A percentile compares a stretch with the other conserved stretches of the same genome.
Evolutionary conservation across 331 rosid genomes (phyloP).

Genomic region (Quercus phellos): DNA sequence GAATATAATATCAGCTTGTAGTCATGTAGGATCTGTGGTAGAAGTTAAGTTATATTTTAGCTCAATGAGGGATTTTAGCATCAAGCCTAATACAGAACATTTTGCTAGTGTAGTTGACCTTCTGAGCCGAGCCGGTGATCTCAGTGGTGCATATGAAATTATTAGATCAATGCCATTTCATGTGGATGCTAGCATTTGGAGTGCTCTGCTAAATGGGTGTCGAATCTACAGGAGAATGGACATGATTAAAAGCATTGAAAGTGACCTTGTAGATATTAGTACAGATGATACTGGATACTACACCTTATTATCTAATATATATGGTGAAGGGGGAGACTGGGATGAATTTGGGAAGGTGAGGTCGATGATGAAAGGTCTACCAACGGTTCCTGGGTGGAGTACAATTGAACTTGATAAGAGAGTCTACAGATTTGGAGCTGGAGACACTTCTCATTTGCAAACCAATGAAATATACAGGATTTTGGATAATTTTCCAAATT

Average conservation of each 20-base stretch:
- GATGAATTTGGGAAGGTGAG: conserved; percentile 72
- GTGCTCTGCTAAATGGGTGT: conserved; percentile 81
- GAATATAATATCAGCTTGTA: conserved; percentile 82
- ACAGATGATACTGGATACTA: conserved; percentile 84
- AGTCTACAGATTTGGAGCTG: conserved; percentile 68
- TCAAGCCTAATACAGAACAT: conserved; percentile 61
- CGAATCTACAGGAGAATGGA: conserved; percentile 72
- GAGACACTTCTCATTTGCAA: conserved; percentile 52
- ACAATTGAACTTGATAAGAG: conserved; percentile 57
- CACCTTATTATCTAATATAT: conserved; percentile 76
- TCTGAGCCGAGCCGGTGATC: conserved; percentile 78
- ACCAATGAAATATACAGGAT: conserved; percentile 37
- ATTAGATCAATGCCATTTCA: conserved; percentile 51
- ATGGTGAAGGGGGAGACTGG: conserved; percentile 85
- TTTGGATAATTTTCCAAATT: conserved; percentile 42
- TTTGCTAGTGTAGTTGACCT: conserved; percentile 72
- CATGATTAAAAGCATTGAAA: conserved; percentile 42
- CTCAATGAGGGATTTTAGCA: conserved; percentile 50
- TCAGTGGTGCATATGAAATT: conserved; percentile 55
- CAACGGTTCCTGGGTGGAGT: conserved; percentile 83
- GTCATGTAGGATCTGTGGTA: conserved; percentile 76
- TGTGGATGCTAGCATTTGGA: conserved; percentile 74
- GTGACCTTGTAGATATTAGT: conserved; percentile 38
- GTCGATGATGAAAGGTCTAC: conserved; percentile 64
- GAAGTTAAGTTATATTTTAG: conserved; percentile 61